Base-by-base conservation (phyloP, 345 rosid genomes). In the Acer negundo region DNA sequence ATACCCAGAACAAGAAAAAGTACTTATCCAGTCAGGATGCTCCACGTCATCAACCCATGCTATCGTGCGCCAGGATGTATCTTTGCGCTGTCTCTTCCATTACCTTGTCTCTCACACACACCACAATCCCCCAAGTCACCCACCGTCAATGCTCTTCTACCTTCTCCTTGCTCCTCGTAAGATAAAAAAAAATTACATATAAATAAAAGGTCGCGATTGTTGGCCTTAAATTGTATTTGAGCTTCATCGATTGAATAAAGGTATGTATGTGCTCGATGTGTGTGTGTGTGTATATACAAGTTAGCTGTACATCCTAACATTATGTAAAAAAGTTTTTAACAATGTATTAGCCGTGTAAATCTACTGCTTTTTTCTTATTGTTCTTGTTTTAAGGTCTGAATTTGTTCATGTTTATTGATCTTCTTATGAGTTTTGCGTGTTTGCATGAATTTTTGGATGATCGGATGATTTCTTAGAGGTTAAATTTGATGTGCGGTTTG, bases 61-160 rank as follows among this genome's bases (percentile, higher is more conserved):
- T 70, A 73, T 72, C 75, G 35, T 71, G 65, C 73, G 80, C 76
- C 38, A 68, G 8, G n/a, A 16, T 53, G n/a, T 53, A 53, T 53
- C 2, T 16, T 16, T 16, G 58, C n/a, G 49, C 62, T 13, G 35
- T 31, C 59, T 42, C 56, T 51, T 20, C 58, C 70, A 42, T 47
- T 49, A 19, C 79, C 65, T 31, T 67, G 28, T 76, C 31, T 11
- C 46, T 20, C 51, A 10, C 67, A n/a, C 75, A 38, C 81, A 67
- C 77, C 62, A 65, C 70, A 71, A 68, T 58, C 71, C 72, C 16
- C 72, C 70, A 70, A 70, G 73, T 69, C 82, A 78, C 78, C 82
- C 76, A 75, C 78, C 78, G 72, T 80, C 80, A 79, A 76, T 76
- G 65, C 74, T 69, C 72, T 59, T 38, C 24, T 42, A 28, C 59